phyloP scores from a whole-genome alignment of 768 basidiomycete species.

The Mycena crocata region DNA sequence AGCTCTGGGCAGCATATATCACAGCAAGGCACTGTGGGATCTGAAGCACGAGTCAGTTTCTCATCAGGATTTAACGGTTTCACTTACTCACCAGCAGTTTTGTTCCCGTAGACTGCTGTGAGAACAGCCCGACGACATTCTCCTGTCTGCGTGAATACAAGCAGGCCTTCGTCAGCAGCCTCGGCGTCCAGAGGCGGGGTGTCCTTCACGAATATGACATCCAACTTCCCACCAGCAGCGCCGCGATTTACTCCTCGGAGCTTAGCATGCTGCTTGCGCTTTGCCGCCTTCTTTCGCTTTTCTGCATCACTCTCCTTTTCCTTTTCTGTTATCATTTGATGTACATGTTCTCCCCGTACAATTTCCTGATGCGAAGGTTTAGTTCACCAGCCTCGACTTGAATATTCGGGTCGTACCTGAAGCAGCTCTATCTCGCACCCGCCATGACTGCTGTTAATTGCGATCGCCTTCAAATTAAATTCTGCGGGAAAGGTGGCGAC shows the following conservation, averaged over 20 bases:
- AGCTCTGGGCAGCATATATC: slow-evolving; percentile 18
- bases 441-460: too few species aligned
- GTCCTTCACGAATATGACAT: background rate
- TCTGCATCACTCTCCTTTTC: background rate
- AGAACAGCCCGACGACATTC: slow-evolving; percentile 30
- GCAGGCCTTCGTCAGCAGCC: slow-evolving; percentile 22
- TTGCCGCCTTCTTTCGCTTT: slow-evolving; percentile 6
- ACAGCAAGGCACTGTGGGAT: slow-evolving; percentile 11
- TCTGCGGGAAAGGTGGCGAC: slow-evolving; percentile 44
- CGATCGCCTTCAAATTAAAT: slow-evolving; percentile 40
- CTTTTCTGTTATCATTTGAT: background rate
- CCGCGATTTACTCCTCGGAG: background rate
- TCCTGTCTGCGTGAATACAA: slow-evolving; percentile 32
- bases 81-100: background rate
- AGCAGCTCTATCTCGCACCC: slow-evolving; percentile 40
- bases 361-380: too few species aligned
- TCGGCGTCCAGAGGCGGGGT: background rate
- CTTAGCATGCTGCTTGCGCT: slow-evolving; percentile 24
- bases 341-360: slow-evolving; percentile 20
- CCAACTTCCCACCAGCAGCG: background rate
- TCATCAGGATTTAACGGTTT: background rate
- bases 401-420: slow-evolving; percentile 24
- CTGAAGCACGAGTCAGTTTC: background rate
- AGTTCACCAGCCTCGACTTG: slow-evolving; percentile 31
- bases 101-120: slow-evolving; percentile 19